These are phyloP conservation scores for Diacronema lutheri DNA, from an alignment of 78 protist species.

Conservation along the genomic window DNA sequence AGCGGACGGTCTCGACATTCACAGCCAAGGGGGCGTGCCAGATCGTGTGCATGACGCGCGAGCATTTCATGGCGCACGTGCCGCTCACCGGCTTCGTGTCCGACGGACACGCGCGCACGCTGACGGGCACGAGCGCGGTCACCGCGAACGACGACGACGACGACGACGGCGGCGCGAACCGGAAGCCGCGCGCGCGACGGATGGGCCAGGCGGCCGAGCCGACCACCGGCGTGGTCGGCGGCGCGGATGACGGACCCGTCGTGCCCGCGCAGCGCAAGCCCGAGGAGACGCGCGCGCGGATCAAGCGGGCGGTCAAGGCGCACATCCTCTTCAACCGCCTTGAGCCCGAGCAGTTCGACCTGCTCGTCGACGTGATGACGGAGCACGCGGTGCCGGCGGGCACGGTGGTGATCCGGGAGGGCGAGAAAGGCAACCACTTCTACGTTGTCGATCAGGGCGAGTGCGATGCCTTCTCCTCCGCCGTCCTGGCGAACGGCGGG, in stretches of 20 bases:
- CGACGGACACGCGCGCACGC: not conserved
- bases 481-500: not conserved
- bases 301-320: not conserved
- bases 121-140: not conserved
- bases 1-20: no score
- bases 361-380: constrained; percentile 16
- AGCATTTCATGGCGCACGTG: not conserved
- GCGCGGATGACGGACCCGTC: not conserved
- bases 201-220: not conserved
- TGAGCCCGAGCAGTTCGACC: not conserved
- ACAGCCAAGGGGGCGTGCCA: no score
- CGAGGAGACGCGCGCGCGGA: not conserved
- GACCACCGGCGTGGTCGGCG: not conserved
- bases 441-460: constrained; percentile 32
- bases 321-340: not conserved
- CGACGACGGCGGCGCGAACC: not conserved
- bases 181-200: not conserved
- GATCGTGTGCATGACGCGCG: not conserved
- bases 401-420: constrained; percentile 7
- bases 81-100: not conserved
- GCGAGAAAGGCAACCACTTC: constrained; percentile 40
- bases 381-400: not conserved
- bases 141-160: no score
- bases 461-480: not conserved
- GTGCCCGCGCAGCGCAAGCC: not conserved